A percentile compares a stretch with the other conserved stretches of the same genome.
Conservation (phyloP, 257 asterid genomes). For the Gynochthodes officinalis region DNA sequence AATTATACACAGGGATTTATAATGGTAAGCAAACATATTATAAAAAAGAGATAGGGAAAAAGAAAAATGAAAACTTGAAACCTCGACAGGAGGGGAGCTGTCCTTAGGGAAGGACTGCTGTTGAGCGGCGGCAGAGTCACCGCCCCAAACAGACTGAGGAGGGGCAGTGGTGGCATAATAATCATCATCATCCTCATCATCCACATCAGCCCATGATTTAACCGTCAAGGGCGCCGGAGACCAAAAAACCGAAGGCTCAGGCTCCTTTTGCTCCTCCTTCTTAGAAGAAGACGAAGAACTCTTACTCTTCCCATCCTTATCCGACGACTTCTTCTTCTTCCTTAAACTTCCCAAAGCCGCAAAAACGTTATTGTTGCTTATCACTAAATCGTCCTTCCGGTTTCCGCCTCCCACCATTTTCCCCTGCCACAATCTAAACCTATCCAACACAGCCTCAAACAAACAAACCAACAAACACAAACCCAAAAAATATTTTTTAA, state of each 20-base stretch:
- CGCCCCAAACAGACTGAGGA: slow-evolving; percentile 68
- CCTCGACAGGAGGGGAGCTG: slow-evolving; percentile 53
- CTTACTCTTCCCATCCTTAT: slow-evolving; percentile 54
- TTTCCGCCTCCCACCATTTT: slow-evolving; percentile 86
- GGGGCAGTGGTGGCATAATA: slow-evolving; percentile 92
- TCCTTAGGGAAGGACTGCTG: slow-evolving; percentile 28
- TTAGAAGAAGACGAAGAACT: slow-evolving; percentile 23
- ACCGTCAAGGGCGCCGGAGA: slow-evolving; percentile 84
- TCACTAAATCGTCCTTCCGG: slow-evolving; percentile 71
- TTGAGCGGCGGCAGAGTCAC: slow-evolving; percentile 32
- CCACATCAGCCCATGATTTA: slow-evolving; percentile 97
- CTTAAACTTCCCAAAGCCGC: slow-evolving; percentile 83
- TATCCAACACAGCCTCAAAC: background rate
- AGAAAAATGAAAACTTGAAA: slow-evolving; percentile 9
- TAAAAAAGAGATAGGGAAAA: background rate
- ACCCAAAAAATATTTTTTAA: slow-evolving; percentile 1
- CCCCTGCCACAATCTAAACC: slow-evolving; percentile 7
- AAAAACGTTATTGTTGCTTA: slow-evolving; percentile 76
- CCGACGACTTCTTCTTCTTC: slow-evolving; percentile 85
- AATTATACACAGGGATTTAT: background rate
- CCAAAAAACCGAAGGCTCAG: slow-evolving; percentile 62
- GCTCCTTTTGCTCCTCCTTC: slow-evolving; percentile 33
- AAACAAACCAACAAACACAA: background rate
- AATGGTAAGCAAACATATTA: background rate
- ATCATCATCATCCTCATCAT: slow-evolving; percentile 94